Evolutionary conservation across 2,329 filamentous ascomycete species (phyloP).

Genomic region (Trichophyton schoenleinii): DNA sequence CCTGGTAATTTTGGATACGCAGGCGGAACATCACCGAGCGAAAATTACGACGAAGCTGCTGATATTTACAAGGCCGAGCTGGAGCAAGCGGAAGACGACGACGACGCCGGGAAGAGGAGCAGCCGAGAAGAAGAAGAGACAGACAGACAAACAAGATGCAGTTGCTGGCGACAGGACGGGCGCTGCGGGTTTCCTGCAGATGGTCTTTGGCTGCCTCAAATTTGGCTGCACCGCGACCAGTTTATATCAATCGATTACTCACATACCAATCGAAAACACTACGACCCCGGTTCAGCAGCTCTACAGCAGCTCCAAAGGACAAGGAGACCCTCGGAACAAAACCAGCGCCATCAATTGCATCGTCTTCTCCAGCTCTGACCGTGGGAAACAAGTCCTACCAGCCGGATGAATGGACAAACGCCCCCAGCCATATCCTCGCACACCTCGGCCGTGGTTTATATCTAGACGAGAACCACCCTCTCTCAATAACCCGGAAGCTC

Average conservation of each 20-base stretch:
- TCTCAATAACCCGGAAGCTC: constrained; percentile 79
- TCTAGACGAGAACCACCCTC: constrained; percentile 76
- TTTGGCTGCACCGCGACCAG: background rate
- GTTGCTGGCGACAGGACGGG: constrained; percentile 29
- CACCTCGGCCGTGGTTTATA: constrained; percentile 71
- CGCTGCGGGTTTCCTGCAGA: constrained; percentile 25
- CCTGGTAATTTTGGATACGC: constrained; percentile 2
- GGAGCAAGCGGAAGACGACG: background rate
- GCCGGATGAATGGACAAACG: constrained; percentile 76
- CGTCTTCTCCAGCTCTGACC: background rate
- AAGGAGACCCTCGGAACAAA: background rate
- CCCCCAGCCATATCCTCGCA: constrained; percentile 59
- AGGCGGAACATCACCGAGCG: background rate
- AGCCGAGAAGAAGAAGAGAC: background rate
- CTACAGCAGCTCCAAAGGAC: constrained; percentile 17
- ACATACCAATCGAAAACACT: background rate
- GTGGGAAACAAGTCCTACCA: constrained; percentile 5
- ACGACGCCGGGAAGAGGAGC: background rate
- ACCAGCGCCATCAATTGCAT: background rate
- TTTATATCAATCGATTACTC: background rate
- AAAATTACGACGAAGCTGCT: background rate
- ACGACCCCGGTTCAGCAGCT: constrained; percentile 22
- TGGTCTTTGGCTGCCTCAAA: constrained; percentile 20
- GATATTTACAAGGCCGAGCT: background rate
- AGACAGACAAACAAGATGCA: constrained; percentile 20